Evolutionary conservation across 495 filamentous ascomycete genomes (phyloP).

Genomic region (Podospora appendiculata): DNA sequence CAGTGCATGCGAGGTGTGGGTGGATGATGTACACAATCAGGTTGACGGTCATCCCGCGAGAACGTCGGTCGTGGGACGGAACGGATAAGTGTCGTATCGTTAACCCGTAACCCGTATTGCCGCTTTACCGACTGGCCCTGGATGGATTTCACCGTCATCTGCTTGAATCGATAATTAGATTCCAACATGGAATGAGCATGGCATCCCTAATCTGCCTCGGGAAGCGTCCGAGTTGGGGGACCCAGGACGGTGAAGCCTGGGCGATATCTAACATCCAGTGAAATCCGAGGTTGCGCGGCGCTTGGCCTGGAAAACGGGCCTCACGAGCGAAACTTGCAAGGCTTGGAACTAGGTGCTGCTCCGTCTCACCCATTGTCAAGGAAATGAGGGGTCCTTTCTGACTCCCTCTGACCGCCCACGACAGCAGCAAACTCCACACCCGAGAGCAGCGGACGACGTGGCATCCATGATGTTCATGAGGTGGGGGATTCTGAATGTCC

Average conservation of each 20-base stretch:
- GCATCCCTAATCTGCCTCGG: not conserved
- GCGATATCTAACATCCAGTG: not conserved
- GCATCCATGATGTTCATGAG: not conserved
- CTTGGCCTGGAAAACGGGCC: slow-evolving; percentile 22
- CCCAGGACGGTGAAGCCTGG: not conserved
- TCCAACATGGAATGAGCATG: not conserved
- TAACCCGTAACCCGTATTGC: slow-evolving; percentile 5
- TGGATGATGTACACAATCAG: no score
- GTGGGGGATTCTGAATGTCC: not conserved
- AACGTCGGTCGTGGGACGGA: no score
- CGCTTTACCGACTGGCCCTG: slow-evolving; percentile 2
- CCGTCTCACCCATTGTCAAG: slow-evolving; percentile 1
- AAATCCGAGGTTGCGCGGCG: slow-evolving; percentile 3
- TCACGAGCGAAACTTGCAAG: not conserved
- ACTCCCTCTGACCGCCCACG: not conserved
- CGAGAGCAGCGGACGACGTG: not conserved
- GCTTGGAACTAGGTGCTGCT: not conserved
- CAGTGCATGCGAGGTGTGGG: no score
- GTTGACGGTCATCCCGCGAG: no score
- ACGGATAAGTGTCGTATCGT: not conserved
- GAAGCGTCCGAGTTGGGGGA: not conserved
- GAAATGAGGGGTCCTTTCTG: slow-evolving; percentile 13
- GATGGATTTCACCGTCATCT: slow-evolving; percentile 3
- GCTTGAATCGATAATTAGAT: not conserved
- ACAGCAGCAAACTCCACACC: slow-evolving; percentile 9